Conservation (phyloP, 352 stramenopile genomes). For the Globisporangium paroecandrum region DNA sequence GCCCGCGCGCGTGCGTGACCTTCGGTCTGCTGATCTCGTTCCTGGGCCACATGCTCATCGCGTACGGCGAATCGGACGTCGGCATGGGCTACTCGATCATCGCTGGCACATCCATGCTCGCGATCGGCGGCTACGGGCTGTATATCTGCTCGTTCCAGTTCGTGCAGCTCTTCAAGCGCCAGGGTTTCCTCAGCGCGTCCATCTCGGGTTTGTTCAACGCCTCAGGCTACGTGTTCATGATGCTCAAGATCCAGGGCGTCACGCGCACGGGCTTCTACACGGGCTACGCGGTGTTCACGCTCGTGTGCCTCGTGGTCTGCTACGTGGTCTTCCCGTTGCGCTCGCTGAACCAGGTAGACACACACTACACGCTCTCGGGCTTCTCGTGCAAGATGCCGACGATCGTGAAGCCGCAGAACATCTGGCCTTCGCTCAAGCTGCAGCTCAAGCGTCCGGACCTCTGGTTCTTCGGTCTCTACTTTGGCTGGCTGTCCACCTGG, state of each 20-base stretch:
- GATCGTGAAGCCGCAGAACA: constrained; percentile 16
- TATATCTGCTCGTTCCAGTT: constrained; percentile 54
- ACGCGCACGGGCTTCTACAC: constrained; percentile 35
- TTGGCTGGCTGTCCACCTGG: constrained; percentile 30
- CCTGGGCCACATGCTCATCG: constrained; percentile 39
- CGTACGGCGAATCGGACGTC: constrained; percentile 32
- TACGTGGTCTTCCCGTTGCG: constrained; percentile 25
- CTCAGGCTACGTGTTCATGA: constrained; percentile 48
- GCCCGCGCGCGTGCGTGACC: constrained; percentile 30
- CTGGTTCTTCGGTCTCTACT: constrained; percentile 29
- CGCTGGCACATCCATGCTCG: constrained; percentile 37
- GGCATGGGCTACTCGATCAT: constrained; percentile 10
- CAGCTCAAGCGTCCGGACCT: constrained; percentile 20
- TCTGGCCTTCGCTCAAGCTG: constrained; percentile 20
- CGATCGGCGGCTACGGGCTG: constrained; percentile 36
- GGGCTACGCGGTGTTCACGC: constrained; percentile 17
- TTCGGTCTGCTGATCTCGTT: constrained; percentile 38
- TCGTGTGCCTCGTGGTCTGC: constrained; percentile 31
- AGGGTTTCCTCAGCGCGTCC: constrained; percentile 36
- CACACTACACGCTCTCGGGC: constrained; percentile 21
- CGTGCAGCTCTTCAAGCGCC: constrained; percentile 41
- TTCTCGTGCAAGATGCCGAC: constrained; percentile 21
- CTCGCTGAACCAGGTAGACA: constrained; percentile 18
- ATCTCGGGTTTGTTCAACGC: constrained; percentile 53
- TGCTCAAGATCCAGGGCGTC: constrained; percentile 38